These are phyloP conservation scores for Fraxinus paxiana DNA, from an alignment of 305 asterid genomes.

Conservation along the genomic window DNA sequence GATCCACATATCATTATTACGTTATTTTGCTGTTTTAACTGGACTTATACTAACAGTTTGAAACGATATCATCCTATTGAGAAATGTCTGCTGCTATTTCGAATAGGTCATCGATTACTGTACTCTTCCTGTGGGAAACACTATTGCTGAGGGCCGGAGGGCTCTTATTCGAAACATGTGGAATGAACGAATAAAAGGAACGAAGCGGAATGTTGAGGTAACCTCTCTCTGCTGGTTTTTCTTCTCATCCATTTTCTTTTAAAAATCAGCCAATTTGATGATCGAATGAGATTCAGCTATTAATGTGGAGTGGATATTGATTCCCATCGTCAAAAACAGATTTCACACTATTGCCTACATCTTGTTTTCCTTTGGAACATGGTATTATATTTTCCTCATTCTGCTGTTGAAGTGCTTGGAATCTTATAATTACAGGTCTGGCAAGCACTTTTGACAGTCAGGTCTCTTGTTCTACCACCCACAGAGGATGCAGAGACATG, in stretches of 20 bases:
- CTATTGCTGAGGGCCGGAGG: slow-evolving; percentile 87
- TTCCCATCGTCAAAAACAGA: slow-evolving; percentile 2
- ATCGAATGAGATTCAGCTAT: neutral
- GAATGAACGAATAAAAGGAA: slow-evolving; percentile 94
- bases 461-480: slow-evolving; percentile 97
- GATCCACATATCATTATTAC: neutral
- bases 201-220: slow-evolving; percentile 97
- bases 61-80: slow-evolving; percentile 18
- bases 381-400: slow-evolving; percentile 10
- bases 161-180: slow-evolving; percentile 92
- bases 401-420: slow-evolving; percentile 12
- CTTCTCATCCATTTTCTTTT: slow-evolving; percentile 16
- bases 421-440: slow-evolving; percentile 58
- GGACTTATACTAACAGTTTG: neutral
- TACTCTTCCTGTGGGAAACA: slow-evolving; percentile 77
- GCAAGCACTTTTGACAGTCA: slow-evolving; percentile 79
- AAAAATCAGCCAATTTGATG: slow-evolving; percentile 9
- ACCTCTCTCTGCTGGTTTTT: slow-evolving; percentile 19
- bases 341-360: slow-evolving; percentile 11
- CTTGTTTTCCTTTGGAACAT: slow-evolving; percentile 12
- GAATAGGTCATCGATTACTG: slow-evolving; percentile 86
- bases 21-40: slow-evolving; percentile 15
- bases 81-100: slow-evolving; percentile 19
- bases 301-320: neutral
- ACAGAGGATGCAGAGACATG: slow-evolving; percentile 96